phyloP scores from a whole-genome alignment of 1,139 yeast genomes.

The Pichia sp. region DNA sequence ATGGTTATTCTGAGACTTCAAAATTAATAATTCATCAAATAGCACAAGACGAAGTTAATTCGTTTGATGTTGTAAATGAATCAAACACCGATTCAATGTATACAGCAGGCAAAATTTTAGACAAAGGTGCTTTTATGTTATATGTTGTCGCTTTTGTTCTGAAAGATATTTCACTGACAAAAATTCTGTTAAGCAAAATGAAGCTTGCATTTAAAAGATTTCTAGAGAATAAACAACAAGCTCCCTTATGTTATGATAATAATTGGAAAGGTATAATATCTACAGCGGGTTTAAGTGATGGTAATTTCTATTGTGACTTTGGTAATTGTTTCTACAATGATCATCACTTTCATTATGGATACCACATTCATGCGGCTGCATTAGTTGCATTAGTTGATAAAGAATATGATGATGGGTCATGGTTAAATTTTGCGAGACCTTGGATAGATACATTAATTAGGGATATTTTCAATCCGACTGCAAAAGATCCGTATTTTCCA shows the following conservation, averaged over 20 bases:
- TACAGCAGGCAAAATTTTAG: conserved; percentile 65
- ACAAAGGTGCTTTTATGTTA: conserved; percentile 67
- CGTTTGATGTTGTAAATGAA: conserved; percentile 46
- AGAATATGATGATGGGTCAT: conserved; percentile 39
- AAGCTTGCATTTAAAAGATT: conserved; percentile 57
- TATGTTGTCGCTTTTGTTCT: conserved; percentile 55
- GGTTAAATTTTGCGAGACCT: conserved; percentile 45
- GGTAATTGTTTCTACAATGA: conserved; percentile 77
- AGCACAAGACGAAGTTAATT: conserved; percentile 46
- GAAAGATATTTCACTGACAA: conserved; percentile 42
- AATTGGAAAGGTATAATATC: conserved; percentile 74
- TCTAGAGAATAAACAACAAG: conserved; percentile 48
- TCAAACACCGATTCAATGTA: conserved; percentile 71
- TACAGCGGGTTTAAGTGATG: conserved; percentile 50
- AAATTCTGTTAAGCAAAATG: conserved; percentile 42
- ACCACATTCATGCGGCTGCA: conserved; percentile 70
- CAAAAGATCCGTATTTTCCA: conserved; percentile 57
- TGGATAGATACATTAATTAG: conserved; percentile 59
- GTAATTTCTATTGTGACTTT: conserved; percentile 49
- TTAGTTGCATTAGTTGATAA: conserved; percentile 51
- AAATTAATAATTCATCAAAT: conserved; percentile 38
- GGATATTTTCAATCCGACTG: conserved; percentile 65
- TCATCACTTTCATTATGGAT: conserved; percentile 79
- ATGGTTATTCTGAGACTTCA: conserved; percentile 37
- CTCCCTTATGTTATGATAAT: conserved; percentile 59